Conservation (phyloP, 176 grass and related monocot species). For the Carex cristatella region DNA sequence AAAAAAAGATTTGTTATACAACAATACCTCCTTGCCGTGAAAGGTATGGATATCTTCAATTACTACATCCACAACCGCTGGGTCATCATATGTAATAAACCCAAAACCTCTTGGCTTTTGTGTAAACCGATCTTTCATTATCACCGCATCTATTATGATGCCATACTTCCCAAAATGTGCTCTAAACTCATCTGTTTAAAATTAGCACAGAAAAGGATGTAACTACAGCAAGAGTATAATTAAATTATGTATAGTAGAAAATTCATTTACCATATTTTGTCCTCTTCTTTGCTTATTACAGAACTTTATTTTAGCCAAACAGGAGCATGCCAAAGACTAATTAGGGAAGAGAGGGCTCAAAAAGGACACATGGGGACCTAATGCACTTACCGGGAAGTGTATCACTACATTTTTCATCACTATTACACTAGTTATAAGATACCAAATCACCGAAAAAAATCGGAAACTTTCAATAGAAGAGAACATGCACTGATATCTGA, state of each 20-base stretch:
- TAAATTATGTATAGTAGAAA: background rate
- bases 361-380: background rate
- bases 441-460: background rate
- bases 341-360: background rate
- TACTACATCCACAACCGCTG: constrained; percentile 68
- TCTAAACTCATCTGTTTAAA: constrained; percentile 54
- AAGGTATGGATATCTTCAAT: constrained; percentile 73
- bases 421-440: background rate
- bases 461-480: background rate
- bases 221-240: background rate
- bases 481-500: background rate
- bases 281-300: background rate
- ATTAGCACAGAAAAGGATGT: background rate
- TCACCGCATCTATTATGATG: constrained; percentile 66
- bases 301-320: constrained; percentile 4
- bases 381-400: background rate
- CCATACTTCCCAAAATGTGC: constrained; percentile 78
- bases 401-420: background rate
- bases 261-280: background rate
- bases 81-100: constrained; percentile 73
- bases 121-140: constrained; percentile 87
- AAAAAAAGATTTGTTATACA: background rate
- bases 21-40: constrained; percentile 64
- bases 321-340: background rate
- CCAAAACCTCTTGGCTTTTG: constrained; percentile 88